Percentiles rank a stretch among this genome's conserved stretches.
Evolutionary conservation across 139 green algal species (phyloP).

Genomic region (Auxenochlorella pyrenoidosa): DNA sequence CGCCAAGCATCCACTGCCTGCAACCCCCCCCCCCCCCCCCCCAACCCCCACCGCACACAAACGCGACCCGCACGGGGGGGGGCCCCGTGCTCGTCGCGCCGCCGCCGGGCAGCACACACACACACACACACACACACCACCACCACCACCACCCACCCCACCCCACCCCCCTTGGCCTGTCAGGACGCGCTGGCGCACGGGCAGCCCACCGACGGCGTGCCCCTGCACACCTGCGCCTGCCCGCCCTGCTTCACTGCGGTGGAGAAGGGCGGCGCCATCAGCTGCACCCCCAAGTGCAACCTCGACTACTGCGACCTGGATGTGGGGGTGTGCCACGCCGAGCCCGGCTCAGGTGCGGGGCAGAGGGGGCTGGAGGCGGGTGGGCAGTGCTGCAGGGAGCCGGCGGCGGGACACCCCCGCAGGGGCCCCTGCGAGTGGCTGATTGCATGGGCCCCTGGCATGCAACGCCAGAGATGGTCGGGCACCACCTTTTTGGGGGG

Average conservation of each 20-base stretch:
- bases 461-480: too few relatives aligned
- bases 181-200: conserved; percentile 40
- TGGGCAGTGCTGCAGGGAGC: too few relatives aligned
- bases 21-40: not conserved
- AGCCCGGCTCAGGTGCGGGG: not conserved
- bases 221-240: conserved; percentile 62
- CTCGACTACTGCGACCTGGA: conserved; percentile 60
- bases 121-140: too few relatives aligned
- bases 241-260: conserved; percentile 64
- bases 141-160: too few relatives aligned
- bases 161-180: too few relatives aligned
- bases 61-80: too few relatives aligned
- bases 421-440: too few relatives aligned
- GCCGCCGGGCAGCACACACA: too few relatives aligned
- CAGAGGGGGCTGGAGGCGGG: not conserved
- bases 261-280: conserved; percentile 31
- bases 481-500: too few relatives aligned
- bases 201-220: conserved; percentile 7
- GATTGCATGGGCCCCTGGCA: too few relatives aligned
- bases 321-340: conserved; percentile 46
- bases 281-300: conserved; percentile 67
- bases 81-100: too few relatives aligned
- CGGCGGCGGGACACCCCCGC: not conserved
- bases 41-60: not conserved
- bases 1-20: not conserved